Conservation (phyloP, 495 filamentous ascomycete genomes). For the Penicillium fimorum region DNA sequence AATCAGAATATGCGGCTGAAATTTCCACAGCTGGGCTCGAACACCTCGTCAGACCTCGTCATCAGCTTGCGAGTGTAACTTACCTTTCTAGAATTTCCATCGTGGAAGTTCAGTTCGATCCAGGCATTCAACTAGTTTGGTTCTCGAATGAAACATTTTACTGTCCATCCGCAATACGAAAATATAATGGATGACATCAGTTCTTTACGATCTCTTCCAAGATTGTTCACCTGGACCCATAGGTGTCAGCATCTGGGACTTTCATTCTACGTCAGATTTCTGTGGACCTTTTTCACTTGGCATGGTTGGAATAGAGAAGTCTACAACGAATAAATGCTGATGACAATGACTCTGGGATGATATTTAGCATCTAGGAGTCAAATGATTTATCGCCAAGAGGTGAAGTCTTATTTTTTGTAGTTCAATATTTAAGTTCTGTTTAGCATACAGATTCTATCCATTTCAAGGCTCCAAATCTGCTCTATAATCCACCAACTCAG, state of each 20-base stretch:
- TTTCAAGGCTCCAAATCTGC: neutral
- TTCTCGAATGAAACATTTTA: neutral
- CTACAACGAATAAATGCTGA: neutral
- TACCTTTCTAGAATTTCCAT: conserved; percentile 7
- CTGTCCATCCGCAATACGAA: neutral
- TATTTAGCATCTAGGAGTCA: neutral
- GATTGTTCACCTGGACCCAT: neutral
- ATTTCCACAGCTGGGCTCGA: conserved; percentile 5
- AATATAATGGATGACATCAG: conserved; percentile 1
- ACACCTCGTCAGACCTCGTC: neutral
- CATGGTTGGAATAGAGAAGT: neutral
- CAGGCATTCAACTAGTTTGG: neutral
- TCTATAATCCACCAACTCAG: neutral
- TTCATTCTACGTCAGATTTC: conserved; percentile 4
- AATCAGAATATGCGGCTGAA: conserved; percentile 6
- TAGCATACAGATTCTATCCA: neutral
- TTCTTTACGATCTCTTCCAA: neutral
- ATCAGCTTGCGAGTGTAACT: conserved; percentile 1
- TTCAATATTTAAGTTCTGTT: neutral
- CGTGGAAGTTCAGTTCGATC: neutral
- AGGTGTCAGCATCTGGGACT: neutral
- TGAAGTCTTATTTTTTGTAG: neutral
- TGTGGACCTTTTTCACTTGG: conserved; percentile 2
- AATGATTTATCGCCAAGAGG: neutral
- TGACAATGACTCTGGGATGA: neutral